Percentiles rank a stretch among this genome's conserved stretches.
Evolutionary conservation across 306 rosid genomes (phyloP).

Genomic region (Sechiopsis laciniata): DNA sequence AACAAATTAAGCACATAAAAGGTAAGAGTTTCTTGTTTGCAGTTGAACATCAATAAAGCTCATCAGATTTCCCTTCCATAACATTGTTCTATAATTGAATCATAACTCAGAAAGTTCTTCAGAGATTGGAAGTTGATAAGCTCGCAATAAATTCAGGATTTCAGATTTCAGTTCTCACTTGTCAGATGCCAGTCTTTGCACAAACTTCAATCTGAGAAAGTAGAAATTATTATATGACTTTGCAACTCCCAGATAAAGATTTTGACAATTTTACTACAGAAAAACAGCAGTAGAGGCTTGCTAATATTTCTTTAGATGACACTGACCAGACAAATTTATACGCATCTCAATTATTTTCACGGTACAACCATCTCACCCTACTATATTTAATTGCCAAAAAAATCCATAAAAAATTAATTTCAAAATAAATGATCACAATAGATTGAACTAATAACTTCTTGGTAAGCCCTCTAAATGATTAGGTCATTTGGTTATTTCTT

Average conservation of each 20-base stretch:
- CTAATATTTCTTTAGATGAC: neutral
- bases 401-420: too few species aligned
- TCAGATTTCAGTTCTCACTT: constrained; percentile 1
- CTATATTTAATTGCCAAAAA: too few species aligned
- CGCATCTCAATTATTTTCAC: too few species aligned
- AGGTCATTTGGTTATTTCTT: too few species aligned
- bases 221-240: neutral
- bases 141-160: neutral
- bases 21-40: neutral
- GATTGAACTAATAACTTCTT: too few species aligned
- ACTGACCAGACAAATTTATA: too few species aligned
- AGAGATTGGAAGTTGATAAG: neutral
- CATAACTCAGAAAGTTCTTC: neutral
- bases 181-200: neutral
- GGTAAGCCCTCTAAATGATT: too few species aligned
- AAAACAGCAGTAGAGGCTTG: neutral
- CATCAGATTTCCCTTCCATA: neutral
- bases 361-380: too few species aligned
- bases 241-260: neutral
- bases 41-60: constrained; percentile 2
- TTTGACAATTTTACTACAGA: neutral
- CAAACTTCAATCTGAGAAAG: constrained; percentile 10
- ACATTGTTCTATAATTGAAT: neutral
- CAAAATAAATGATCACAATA: too few species aligned
- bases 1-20: neutral